Evolutionary conservation across 2,329 filamentous ascomycete genomes (phyloP).

Genomic region (Xylaria multiplex): DNA sequence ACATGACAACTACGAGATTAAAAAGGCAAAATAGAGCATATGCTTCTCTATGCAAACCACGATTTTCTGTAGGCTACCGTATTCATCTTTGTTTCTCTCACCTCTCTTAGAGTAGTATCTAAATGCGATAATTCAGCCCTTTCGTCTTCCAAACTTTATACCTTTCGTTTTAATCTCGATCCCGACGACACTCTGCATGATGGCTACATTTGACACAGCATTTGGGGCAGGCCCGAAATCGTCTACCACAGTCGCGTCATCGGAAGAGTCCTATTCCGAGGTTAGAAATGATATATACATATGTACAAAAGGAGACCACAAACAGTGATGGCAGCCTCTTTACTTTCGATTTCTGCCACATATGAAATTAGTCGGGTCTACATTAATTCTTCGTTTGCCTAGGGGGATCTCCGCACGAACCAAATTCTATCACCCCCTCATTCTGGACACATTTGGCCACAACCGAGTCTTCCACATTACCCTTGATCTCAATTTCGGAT

Average conservation of each 20-base stretch:
- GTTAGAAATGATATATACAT: conserved; percentile 4
- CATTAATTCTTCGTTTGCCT: background rate
- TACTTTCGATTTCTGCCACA: background rate
- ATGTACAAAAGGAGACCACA: background rate
- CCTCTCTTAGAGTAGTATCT: background rate
- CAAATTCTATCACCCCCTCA: conserved; percentile 9
- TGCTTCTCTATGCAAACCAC: too few species aligned
- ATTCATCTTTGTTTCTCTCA: too few species aligned
- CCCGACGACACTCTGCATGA: too few species aligned
- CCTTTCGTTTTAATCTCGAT: too few species aligned
- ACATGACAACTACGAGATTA: too few species aligned
- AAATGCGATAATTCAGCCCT: too few species aligned
- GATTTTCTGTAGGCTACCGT: too few species aligned
- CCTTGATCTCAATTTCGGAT: background rate
- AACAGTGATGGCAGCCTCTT: background rate
- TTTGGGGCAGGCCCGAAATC: too few species aligned
- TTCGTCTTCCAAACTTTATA: too few species aligned
- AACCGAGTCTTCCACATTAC: background rate
- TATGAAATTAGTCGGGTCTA: background rate
- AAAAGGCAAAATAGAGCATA: too few species aligned
- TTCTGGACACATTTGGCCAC: background rate
- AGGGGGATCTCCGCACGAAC: conserved; percentile 7
- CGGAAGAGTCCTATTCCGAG: background rate
- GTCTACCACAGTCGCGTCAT: too few species aligned
- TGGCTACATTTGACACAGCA: too few species aligned